phyloP scores from a whole-genome alignment of 1,284 basidiomycete genomes.

The Waitea zeae region DNA sequence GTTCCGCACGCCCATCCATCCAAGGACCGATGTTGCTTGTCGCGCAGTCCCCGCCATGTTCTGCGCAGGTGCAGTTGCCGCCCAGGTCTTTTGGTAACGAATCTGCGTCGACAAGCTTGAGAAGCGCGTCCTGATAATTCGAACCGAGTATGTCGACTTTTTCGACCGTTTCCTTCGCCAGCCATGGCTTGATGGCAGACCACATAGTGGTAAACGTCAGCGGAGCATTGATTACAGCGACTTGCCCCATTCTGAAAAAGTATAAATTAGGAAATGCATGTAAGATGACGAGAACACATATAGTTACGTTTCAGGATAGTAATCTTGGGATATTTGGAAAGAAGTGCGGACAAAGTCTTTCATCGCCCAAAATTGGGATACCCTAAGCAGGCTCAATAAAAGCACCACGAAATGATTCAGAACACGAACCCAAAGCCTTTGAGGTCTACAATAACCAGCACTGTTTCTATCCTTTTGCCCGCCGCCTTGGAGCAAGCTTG shows the following conservation, averaged over 20 bases:
- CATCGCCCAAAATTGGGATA: slow-evolving; percentile 62
- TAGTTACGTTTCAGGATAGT: slow-evolving; percentile 55
- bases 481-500: slow-evolving; percentile 39
- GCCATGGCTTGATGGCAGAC: slow-evolving; percentile 48
- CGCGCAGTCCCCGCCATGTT: slow-evolving; percentile 37
- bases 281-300: slow-evolving; percentile 1
- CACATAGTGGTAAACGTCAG: slow-evolving; percentile 54
- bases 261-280: slow-evolving; percentile 1
- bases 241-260: slow-evolving; percentile 40
- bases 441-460: slow-evolving; percentile 48
- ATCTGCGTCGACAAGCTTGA: slow-evolving; percentile 38
- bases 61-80: slow-evolving; percentile 34
- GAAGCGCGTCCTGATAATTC: slow-evolving; percentile 34
- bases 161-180: slow-evolving; percentile 49
- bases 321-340: slow-evolving; percentile 61
- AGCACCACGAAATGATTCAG: slow-evolving; percentile 3
- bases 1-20: slow-evolving; percentile 38
- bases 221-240: slow-evolving; percentile 53
- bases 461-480: slow-evolving; percentile 27
- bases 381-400: slow-evolving; percentile 18
- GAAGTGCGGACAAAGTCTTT: slow-evolving; percentile 36
- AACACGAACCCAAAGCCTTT: slow-evolving; percentile 50
- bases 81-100: slow-evolving; percentile 24
- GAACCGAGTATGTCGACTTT: slow-evolving; percentile 47
- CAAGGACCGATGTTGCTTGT: slow-evolving; percentile 49